Conservation (phyloP, 208 protist species). For the Lotmaria passim region DNA sequence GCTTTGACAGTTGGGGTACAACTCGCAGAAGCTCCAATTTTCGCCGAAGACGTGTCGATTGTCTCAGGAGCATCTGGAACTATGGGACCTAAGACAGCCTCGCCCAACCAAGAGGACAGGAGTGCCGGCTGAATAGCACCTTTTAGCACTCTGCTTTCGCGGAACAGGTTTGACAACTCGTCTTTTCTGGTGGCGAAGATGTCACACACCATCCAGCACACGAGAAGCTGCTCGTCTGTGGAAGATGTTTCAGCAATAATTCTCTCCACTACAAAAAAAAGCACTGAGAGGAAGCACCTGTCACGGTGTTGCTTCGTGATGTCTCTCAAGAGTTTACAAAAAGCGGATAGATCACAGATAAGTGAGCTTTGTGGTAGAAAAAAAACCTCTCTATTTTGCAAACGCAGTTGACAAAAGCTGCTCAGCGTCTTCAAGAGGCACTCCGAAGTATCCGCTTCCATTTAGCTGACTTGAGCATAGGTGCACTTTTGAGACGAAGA, state of each 20-base stretch:
- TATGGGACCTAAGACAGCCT: neutral
- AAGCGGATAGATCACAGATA: too few species aligned
- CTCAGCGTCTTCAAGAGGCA: too few species aligned
- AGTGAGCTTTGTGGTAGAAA: too few species aligned
- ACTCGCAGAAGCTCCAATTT: too few species aligned
- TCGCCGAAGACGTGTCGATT: too few species aligned
- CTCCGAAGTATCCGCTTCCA: too few species aligned
- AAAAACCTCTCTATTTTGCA: too few species aligned
- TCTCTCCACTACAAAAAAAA: neutral
- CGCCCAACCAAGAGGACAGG: neutral
- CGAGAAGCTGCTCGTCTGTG: neutral
- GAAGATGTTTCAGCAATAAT: neutral
- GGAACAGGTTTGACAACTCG: neutral
- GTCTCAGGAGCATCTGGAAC: neutral
- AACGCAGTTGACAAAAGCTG: too few species aligned
- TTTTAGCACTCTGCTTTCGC: neutral
- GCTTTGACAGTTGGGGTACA: too few species aligned
- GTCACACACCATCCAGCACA: neutral
- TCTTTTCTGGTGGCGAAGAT: neutral
- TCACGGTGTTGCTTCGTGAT: neutral
- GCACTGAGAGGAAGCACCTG: neutral
- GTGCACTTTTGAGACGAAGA: too few species aligned
- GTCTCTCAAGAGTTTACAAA: neutral
- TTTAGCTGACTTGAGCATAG: too few species aligned
- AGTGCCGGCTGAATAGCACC: neutral